Base-by-base conservation (phyloP, 1,284 basidiomycete genomes). In the Phellinidium pouzarii region DNA sequence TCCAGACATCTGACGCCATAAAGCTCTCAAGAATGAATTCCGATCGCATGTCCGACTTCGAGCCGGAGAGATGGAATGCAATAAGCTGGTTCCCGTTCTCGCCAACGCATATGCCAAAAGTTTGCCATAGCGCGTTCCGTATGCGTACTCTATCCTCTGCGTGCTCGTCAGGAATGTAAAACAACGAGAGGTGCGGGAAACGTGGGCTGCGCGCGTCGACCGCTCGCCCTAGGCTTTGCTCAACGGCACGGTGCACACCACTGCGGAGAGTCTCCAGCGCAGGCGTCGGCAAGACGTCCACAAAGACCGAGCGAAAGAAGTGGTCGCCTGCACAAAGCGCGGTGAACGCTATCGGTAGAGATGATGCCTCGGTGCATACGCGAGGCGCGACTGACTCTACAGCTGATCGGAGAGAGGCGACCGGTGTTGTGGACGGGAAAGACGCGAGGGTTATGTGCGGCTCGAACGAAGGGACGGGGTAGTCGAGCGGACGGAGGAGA, bases 361-460 rank as follows among this genome's bases (percentile, higher is more conserved):
- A 45, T 26, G 45, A 12, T 52, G 23, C 29, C n/a, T n/a, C n/a
- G n/a, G n/a, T 34, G 31, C 9, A 3, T 14, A 3, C 31, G 3
- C 14, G 31, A 8, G 31, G 57, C 40, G 70, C 68, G 22, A 59
- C 56, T 8, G 58, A 36, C 2, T 75, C 71, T 22, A 84, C 64
- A 2, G 74, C 66, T 0, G 66, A 62, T 3, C 70, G 67, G 14
- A 84, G 68, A 2, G 61, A 52, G 20, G 66, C 40, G 9, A 63
- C 58, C 4, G 61, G 54, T 14, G 65, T 59, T 7, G 62, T 53
- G 26, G 67, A 58, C 4, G 77, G 73, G 25, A 80, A 64, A 2
- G 76, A 72, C 4, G 75, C 77, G 29, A 89, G 77, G 1, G 86
- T 89, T 59, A 88, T 73, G 64, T 89, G 87, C 1, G 85, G 84